Conservation (phyloP, 1,139 yeast species). For the Geotrichum cucujoidarum region DNA sequence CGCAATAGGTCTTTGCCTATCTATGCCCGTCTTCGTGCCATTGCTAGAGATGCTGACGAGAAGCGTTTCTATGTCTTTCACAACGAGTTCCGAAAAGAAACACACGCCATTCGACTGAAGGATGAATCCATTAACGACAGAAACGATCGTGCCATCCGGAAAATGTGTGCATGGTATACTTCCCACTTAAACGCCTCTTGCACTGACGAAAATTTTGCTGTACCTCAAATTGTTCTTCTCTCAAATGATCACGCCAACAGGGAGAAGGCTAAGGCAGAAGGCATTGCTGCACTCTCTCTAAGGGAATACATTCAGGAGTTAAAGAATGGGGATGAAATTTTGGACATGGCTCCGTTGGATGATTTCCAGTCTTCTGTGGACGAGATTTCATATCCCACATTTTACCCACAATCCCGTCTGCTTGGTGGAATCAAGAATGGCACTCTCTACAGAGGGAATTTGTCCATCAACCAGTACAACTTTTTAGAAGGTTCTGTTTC, state of each 20-base stretch:
- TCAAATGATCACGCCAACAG: constrained; percentile 75
- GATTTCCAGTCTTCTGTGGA: constrained; percentile 39
- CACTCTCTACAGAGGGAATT: constrained; percentile 76
- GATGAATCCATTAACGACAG: constrained; percentile 82
- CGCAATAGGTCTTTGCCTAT: constrained; percentile 83
- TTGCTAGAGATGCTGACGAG: constrained; percentile 65
- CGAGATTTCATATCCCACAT: constrained; percentile 67
- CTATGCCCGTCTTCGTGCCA: constrained; percentile 73
- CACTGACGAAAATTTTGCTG: constrained; percentile 29
- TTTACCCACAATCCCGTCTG: constrained; percentile 72
- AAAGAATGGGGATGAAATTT: constrained; percentile 69
- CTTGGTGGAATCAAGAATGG: constrained; percentile 91
- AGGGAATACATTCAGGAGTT: constrained; percentile 63
- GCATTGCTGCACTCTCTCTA: constrained; percentile 53
- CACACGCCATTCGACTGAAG: constrained; percentile 57
- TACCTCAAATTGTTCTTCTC: constrained; percentile 52
- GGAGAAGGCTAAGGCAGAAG: constrained; percentile 51
- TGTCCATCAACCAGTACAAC: constrained; percentile 79
- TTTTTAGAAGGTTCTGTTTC: constrained; percentile 82
- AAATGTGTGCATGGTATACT: constrained; percentile 65
- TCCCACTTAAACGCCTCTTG: constrained; percentile 49
- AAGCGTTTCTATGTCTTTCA: constrained; percentile 89
- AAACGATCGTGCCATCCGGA: constrained; percentile 86
- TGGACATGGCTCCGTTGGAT: constrained; percentile 69
- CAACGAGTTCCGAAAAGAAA: constrained; percentile 77